Evolutionary conservation across 2,329 filamentous ascomycete species (phyloP).

Genomic region (Penicillium palitans): DNA sequence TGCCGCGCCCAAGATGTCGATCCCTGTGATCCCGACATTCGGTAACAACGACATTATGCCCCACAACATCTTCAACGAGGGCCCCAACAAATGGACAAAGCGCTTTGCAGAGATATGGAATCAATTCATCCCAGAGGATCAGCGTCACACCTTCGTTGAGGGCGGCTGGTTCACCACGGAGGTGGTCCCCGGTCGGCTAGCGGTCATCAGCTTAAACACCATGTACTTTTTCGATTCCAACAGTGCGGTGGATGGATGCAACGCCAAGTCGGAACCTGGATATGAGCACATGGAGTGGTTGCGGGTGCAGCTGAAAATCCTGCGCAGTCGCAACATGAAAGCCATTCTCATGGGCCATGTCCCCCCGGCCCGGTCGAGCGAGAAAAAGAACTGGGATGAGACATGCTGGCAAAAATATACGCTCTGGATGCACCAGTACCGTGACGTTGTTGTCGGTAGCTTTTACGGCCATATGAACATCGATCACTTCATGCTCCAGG

Average conservation of each 20-base stretch:
- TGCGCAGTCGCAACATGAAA: conserved; percentile 85
- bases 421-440: conserved; percentile 84
- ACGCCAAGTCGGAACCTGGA: conserved; percentile 74
- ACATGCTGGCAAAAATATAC: conserved; percentile 98
- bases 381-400: conserved; percentile 91
- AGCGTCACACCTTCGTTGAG: conserved; percentile 85
- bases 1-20: conserved; percentile 57
- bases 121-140: conserved; percentile 85
- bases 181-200: conserved; percentile 80
- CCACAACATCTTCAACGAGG: conserved; percentile 85
- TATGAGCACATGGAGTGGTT: conserved; percentile 97
- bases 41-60: conserved; percentile 98
- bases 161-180: conserved; percentile 96
- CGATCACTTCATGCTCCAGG: conserved; percentile 92
- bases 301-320: conserved; percentile 77
- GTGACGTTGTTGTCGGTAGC: conserved; percentile 78
- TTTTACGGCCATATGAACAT: conserved; percentile 98
- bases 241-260: conserved; percentile 88
- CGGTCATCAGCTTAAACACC: conserved; percentile 92
- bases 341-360: conserved; percentile 94
- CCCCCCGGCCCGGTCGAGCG: conserved; percentile 79
- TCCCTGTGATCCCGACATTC: conserved; percentile 86
- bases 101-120: conserved; percentile 77
- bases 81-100: conserved; percentile 83
- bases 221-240: conserved; percentile 96